Conservation (phyloP, 805 yeast species). For the Kregervanrija pseudodelftensis region DNA sequence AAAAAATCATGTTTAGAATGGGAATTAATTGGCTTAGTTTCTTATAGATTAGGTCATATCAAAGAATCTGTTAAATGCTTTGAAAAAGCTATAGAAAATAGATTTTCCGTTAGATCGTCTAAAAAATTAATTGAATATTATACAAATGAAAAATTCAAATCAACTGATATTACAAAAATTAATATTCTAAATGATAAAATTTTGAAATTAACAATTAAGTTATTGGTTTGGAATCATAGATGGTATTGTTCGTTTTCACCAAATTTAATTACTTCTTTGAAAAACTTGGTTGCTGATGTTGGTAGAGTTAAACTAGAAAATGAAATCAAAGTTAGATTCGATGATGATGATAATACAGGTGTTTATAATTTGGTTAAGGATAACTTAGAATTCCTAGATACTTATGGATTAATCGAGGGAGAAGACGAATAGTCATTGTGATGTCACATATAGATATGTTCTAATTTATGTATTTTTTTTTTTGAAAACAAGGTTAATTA, state of each 20-base stretch:
- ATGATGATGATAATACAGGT: slow-evolving; percentile 46
- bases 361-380: slow-evolving; percentile 50
- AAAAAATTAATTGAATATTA: slow-evolving; percentile 66
- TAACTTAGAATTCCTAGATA: slow-evolving; percentile 39
- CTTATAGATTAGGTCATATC: slow-evolving; percentile 75
- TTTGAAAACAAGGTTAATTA: no score
- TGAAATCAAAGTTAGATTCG: slow-evolving; percentile 61
- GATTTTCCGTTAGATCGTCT: slow-evolving; percentile 79
- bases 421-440: slow-evolving; percentile 7
- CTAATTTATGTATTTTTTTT: no score
- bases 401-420: slow-evolving; percentile 33
- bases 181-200: slow-evolving; percentile 45
- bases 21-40: slow-evolving; percentile 81
- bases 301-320: slow-evolving; percentile 74
- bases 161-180: slow-evolving; percentile 17
- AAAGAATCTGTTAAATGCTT: slow-evolving; percentile 88
- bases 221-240: slow-evolving; percentile 96
- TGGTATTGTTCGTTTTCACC: slow-evolving; percentile 95
- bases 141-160: slow-evolving; percentile 35
- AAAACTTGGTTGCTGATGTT: slow-evolving; percentile 60
- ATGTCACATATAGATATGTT: no score
- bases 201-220: slow-evolving; percentile 62
- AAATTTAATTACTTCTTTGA: slow-evolving; percentile 46
- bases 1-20: slow-evolving; percentile 54
- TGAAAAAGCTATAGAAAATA: slow-evolving; percentile 55